phyloP scores from a whole-genome alignment of 345 rosid genomes.

The Bruguiera sexangula region DNA sequence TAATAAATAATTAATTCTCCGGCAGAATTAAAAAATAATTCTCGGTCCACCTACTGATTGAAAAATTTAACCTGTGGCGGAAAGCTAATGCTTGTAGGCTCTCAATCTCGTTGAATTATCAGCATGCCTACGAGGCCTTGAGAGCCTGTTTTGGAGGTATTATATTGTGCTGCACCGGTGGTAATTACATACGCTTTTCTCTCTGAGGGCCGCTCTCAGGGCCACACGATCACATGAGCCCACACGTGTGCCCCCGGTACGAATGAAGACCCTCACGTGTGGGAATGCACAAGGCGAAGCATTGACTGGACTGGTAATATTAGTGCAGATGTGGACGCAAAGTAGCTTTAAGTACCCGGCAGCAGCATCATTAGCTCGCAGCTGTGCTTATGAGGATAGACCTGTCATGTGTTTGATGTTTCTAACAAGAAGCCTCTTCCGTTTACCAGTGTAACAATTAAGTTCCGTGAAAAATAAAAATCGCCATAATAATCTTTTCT shows the following conservation, averaged over 20 bases:
- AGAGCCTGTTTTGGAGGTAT: too few species aligned
- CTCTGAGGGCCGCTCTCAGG: too few species aligned
- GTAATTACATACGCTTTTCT: too few species aligned
- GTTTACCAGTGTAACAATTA: not conserved
- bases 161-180: too few species aligned
- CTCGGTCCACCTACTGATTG: too few species aligned
- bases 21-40: too few species aligned
- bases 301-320: slow-evolving; percentile 6
- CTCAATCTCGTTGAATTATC: too few species aligned
- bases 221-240: not conserved
- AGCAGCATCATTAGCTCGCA: slow-evolving; percentile 5
- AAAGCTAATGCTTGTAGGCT: too few species aligned
- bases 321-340: slow-evolving; percentile 9
- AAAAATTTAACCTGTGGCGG: too few species aligned
- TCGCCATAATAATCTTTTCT: not conserved
- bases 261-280: not conserved
- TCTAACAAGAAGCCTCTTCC: not conserved
- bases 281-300: not conserved
- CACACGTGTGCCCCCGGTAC: not conserved
- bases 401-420: not conserved
- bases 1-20: too few species aligned
- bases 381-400: not conserved
- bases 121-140: too few species aligned
- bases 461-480: not conserved
- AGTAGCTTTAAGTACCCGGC: slow-evolving; percentile 8